Base-by-base conservation (phyloP, 805 yeast species). In the Blastobotrys americana region DNA sequence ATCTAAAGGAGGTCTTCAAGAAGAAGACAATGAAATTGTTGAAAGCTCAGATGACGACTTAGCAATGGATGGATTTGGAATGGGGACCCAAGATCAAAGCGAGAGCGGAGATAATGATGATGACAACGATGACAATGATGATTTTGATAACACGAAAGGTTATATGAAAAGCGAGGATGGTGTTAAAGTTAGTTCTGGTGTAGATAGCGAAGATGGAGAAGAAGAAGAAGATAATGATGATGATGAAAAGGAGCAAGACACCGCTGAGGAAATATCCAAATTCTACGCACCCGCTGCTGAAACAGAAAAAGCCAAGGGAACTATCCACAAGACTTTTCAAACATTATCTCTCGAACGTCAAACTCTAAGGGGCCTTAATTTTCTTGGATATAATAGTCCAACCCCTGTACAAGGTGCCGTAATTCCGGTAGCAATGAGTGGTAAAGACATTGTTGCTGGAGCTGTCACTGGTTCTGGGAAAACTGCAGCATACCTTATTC, bases 381-480 rank as follows among this genome's bases (percentile, higher is more conserved):
- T 80, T 25, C 70, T 93, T 33, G 95, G 95, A 4, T 93, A 89
- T 62, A 60, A 78, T n/a, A 76, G 74, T 41, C 98, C 98, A 5
- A 84, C 97, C 0, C 95, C 96, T 10, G 86, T 93, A 68, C 98
- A 93, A 69, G 73, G 89, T 49, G 84, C 96, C 0, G 78, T 95
- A 5, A 89, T 93, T 50, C 98, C 99, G 10, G 80, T 90, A 46
- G 96, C 96, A 1, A 71, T 93, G 34, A 63, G 85, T 50, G 99
- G 99, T 57, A 90, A 86, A 60, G 99, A 93, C 66, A 79, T 93
- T 42, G 96, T 93, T 57, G 99, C 97, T 15, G 97, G 97, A 71
- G 99, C 99, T 28, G 96, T 86, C 19, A 93, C 99, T 3, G 99
- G 99, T 70, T 90, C 97, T 17, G 99, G 99, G 76, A 93, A 93